Conservation (phyloP, 2,329 filamentous ascomycete species). For the Colletotrichum graminicola region DNA sequence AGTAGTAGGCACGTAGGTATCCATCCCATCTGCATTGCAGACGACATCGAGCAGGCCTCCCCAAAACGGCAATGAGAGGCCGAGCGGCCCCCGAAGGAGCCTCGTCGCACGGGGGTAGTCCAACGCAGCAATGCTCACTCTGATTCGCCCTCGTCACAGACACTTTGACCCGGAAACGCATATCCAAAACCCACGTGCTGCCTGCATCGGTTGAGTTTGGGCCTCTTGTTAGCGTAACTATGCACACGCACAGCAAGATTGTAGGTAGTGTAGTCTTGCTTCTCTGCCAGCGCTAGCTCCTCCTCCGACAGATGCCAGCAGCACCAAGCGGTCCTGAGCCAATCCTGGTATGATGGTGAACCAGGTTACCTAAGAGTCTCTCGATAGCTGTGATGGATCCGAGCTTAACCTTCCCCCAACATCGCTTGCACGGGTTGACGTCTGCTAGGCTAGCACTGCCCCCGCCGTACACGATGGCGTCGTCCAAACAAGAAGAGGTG, state of each 20-base stretch:
- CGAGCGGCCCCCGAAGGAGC: not conserved
- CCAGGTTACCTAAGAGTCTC: conserved; percentile 1
- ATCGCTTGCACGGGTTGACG: conserved; percentile 1
- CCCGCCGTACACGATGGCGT: not conserved
- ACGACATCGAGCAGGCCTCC: not conserved
- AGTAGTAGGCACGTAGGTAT: not conserved
- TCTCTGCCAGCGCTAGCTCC: too few relatives aligned
- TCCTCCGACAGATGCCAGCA: too few relatives aligned
- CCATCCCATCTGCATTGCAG: conserved; percentile 18
- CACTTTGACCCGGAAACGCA: conserved; percentile 23
- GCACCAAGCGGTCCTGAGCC: not conserved
- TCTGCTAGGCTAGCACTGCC: conserved; percentile 23
- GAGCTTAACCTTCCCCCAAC: not conserved
- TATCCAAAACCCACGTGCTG: conserved; percentile 30
- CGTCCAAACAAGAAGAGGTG: conserved; percentile 1
- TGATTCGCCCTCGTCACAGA: conserved; percentile 7
- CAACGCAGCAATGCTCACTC: not conserved
- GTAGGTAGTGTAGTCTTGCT: too few relatives aligned
- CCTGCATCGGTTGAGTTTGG: conserved; percentile 26
- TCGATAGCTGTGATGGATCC: not conserved
- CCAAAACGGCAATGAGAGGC: not conserved
- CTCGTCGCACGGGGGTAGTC: not conserved
- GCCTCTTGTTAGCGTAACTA: not conserved
- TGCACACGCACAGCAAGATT: too few relatives aligned
- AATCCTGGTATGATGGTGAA: not conserved